Base-by-base conservation (phyloP, 1,284 basidiomycete species). In the Neolentinus lepideus region DNA sequence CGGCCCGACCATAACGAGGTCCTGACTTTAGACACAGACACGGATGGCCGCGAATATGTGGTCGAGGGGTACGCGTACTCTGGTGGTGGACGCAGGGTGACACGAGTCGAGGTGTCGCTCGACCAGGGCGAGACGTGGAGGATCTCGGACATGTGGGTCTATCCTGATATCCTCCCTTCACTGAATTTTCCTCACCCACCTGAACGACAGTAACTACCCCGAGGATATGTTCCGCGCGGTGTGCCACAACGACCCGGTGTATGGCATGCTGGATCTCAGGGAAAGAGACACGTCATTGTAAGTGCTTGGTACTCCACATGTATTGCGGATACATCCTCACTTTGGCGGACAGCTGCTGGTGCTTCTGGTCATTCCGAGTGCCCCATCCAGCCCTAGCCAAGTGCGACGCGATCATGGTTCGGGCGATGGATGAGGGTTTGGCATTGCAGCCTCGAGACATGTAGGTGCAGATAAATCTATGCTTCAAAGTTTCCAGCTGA, bases 11-110 rank as follows among this genome's bases (percentile, higher is more conserved):
- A 88, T 64, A 72, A 78, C 35, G 81, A 85, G 58, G 66, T 64
- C 6, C 56, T 85, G 14, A 59, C 69, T 12, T 55, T 73, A 9
- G 56, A 53, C 1, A 21, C 45, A 11, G 47, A 16, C 16, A 21
- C 45, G 24, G 47, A 16, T 6, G 11, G 16, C 2, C 29, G 56
- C n/a, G 59, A 58, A 1, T 85, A 81, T 59, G 66, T 66, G 2
- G 27, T 77, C 16, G 64, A 68, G 51, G 85, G 85, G 6, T 88
- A 87, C 59, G 85, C 84, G 0, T 88, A 88, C 64, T 72, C 76
- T 14, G 85, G 85, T n/a, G 84, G 85, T 6, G 85, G 85, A 0
- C 70, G 80, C 12, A 72, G 84, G 14, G 71, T 88, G 27, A 77
- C 75, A 8, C 73, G 85, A 12, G 77, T 86, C 16, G 85, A 88